These are phyloP conservation scores for Gymnopilus junonius DNA, from an alignment of 768 basidiomycete species.

Conservation along the genomic window DNA sequence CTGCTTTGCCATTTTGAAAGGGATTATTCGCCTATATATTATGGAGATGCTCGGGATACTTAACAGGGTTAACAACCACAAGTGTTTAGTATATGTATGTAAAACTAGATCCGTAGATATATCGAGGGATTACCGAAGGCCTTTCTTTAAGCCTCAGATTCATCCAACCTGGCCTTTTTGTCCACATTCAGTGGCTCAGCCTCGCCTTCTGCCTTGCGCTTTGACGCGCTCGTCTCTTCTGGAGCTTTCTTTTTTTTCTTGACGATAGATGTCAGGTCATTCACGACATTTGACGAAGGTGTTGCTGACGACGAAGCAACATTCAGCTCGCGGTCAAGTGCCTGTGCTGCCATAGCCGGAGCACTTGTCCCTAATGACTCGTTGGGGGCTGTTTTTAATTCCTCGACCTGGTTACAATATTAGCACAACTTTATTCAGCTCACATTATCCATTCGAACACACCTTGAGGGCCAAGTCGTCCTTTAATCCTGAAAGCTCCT, in stretches of 20 bases:
- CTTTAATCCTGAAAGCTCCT: conserved; percentile 75
- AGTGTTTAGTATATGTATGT: conserved; percentile 8
- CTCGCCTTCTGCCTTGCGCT: conserved; percentile 76
- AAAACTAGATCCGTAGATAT: conserved; percentile 13
- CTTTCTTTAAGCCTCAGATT: conserved; percentile 29
- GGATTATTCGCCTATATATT: neutral
- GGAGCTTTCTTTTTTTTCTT: conserved; percentile 81
- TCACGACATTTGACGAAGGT: conserved; percentile 51
- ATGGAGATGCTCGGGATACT: neutral
- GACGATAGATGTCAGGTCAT: conserved; percentile 85
- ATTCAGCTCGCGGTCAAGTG: conserved; percentile 74
- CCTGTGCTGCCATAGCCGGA: conserved; percentile 71
- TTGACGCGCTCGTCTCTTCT: conserved; percentile 44
- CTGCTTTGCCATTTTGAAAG: conserved; percentile 47
- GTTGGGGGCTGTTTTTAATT: conserved; percentile 81
- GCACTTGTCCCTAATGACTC: conserved; percentile 58
- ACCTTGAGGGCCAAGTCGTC: conserved; percentile 89
- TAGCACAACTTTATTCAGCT: neutral
- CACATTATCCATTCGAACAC: conserved; percentile 1
- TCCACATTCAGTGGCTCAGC: conserved; percentile 50
- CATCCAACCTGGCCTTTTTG: conserved; percentile 70
- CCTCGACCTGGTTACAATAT: conserved; percentile 69
- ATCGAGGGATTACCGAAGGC: conserved; percentile 9
- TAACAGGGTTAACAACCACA: neutral
- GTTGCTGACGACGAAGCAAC: conserved; percentile 38